phyloP scores from a whole-genome alignment of 2,329 filamentous ascomycete genomes.

The Fusarium falciforme region DNA sequence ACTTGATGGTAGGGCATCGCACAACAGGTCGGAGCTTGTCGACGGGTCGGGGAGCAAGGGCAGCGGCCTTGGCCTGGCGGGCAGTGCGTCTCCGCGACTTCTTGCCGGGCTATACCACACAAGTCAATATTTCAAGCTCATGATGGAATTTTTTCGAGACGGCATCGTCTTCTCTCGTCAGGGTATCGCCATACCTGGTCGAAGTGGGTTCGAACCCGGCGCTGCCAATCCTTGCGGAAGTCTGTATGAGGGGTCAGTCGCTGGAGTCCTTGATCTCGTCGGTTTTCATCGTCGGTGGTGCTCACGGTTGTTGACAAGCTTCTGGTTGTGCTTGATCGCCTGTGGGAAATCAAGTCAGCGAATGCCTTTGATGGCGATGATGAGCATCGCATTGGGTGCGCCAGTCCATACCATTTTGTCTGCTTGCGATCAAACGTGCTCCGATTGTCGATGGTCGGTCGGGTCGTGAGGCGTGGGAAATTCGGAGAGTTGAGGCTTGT shows the following conservation, averaged over 20 bases:
- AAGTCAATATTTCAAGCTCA: constrained; percentile 49
- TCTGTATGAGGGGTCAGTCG: constrained; percentile 68
- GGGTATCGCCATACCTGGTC: constrained; percentile 82
- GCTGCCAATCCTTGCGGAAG: constrained; percentile 99
- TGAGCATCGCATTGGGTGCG: constrained; percentile 37
- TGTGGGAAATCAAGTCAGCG: constrained; percentile 53
- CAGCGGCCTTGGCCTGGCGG: constrained; percentile 93
- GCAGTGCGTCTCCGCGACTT: constrained; percentile 93
- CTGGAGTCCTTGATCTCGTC: constrained; percentile 43
- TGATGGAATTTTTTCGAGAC: constrained; percentile 20
- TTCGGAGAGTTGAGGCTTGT: constrained; percentile 53
- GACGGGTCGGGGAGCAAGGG: constrained; percentile 94
- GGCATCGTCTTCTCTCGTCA: constrained; percentile 20
- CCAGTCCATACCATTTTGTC: constrained; percentile 63
- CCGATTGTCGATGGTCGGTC: constrained; percentile 54
- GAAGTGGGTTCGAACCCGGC: constrained; percentile 98
- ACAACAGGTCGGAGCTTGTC: constrained; percentile 97
- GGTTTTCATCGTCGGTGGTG: constrained; percentile 44
- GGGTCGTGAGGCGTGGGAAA: constrained; percentile 54
- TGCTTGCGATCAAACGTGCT: constrained; percentile 64
- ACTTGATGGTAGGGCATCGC: constrained; percentile 97
- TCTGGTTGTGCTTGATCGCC: constrained; percentile 99
- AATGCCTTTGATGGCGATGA: constrained; percentile 27
- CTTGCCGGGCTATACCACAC: constrained; percentile 80
- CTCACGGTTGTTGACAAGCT: constrained; percentile 95